Evolutionary conservation across 2,329 filamentous ascomycete genomes (phyloP), one percentile per base, ranked within the genome.

Genomic region (Lecanicillium sp.): DNA sequence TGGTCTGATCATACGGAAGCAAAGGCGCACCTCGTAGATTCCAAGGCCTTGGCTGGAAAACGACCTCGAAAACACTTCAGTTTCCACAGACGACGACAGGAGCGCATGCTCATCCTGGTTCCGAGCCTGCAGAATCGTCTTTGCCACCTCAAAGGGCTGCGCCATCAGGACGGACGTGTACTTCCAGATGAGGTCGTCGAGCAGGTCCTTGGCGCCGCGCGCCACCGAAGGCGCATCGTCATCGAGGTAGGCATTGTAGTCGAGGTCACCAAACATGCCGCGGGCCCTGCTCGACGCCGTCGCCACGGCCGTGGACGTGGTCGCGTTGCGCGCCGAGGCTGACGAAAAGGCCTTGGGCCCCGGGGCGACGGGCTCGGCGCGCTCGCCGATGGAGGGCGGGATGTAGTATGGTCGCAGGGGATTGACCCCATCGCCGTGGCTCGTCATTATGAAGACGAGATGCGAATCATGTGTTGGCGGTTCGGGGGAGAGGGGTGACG

Each of bases 81-180:
- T 58, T 27, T 60, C 56, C 21, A 48, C 42, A n/a, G 56, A 50
- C 15, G 38, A 20, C 14, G 55, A 50, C 30, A 62, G 44, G 9
- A 56, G 52, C 33, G 70, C 71, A 29, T 69, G 57, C 44, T 72
- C 72, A 55, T 78, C 77, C 58, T 83, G 78, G 53, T 66, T 69
- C 55, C 76, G 81, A 44, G 90, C 81, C 68, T 98, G 93, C 57
- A 98, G 70, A 48, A 97, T 80, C 12, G 85, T 93, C 76, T 96
- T 97, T 61, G 91, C 90, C 50, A 96, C 90, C 72, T 97, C 93
- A 65, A 98, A 97, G 12, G 93, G 93, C 68, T 98, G 93, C 46
- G 89, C 86, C 63, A 95, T 83, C 60, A 97, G 67, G 20, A 95
- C 84, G 50, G 85, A 89, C 12, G 84, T 86, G 69, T 98, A 98